These are phyloP conservation scores for Elsinoe arachidis DNA, from an alignment of 2,329 filamentous ascomycete genomes.

Conservation along the genomic window DNA sequence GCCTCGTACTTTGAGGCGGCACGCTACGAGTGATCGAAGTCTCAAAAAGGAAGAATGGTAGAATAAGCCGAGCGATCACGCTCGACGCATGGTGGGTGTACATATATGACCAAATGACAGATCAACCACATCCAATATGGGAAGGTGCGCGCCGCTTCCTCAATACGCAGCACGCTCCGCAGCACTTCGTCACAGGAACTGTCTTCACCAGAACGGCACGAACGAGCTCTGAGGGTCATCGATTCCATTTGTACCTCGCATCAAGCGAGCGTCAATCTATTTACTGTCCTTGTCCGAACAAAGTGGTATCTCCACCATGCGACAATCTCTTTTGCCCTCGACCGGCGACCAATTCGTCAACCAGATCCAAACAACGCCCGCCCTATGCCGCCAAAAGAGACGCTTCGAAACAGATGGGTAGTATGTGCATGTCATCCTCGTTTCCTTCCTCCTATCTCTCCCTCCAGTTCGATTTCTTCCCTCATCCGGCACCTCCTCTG, in stretches of 20 bases:
- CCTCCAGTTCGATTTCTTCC: neutral
- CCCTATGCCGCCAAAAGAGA: constrained; percentile 2
- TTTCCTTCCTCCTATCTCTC: neutral
- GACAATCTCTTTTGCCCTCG: neutral
- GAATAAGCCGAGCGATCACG: neutral
- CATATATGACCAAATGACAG: neutral
- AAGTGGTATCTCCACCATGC: constrained; percentile 3
- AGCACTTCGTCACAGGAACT: too few species aligned
- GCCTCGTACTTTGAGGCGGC: too few species aligned
- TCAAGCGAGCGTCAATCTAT: constrained; percentile 8
- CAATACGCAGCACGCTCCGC: too few species aligned
- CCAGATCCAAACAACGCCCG: constrained; percentile 8
- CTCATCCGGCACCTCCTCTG: neutral
- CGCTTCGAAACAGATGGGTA: neutral
- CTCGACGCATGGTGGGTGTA: neutral
- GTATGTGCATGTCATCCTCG: constrained; percentile 8
- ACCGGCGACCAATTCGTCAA: too few species aligned
- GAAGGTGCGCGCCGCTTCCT: too few species aligned
- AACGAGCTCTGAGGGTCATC: neutral
- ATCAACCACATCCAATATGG: neutral
- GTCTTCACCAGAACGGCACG: too few species aligned
- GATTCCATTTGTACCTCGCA: constrained; percentile 10
- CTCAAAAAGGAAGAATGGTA: neutral
- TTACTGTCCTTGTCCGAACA: neutral
- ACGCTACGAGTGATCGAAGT: too few species aligned